A percentile compares a stretch with the other conserved stretches of the same genome.
Evolutionary conservation across 2,329 filamentous ascomycete species (phyloP).

Genomic region (Monilinia fructigena): DNA sequence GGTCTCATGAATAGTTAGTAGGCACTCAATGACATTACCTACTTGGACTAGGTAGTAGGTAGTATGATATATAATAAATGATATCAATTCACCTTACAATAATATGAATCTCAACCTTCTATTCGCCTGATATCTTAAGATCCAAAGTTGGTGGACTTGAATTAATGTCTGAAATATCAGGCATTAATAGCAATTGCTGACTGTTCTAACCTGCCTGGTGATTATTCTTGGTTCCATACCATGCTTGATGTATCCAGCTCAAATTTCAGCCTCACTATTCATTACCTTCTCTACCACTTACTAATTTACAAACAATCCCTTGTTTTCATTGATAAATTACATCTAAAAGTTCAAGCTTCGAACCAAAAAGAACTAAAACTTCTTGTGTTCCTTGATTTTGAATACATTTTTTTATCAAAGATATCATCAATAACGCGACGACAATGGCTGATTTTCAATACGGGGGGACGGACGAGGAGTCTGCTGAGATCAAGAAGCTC

Average conservation of each 20-base stretch:
- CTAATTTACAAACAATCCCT: constrained; percentile 14
- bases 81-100: too few species aligned
- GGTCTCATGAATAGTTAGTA: too few species aligned
- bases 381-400: background rate
- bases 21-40: too few species aligned
- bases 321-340: constrained; percentile 11
- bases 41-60: too few species aligned
- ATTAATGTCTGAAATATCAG: too few species aligned
- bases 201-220: background rate
- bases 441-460: constrained; percentile 72
- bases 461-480: constrained; percentile 76
- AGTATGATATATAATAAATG: too few species aligned
- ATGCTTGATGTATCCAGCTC: constrained; percentile 5
- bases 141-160: too few species aligned
- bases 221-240: background rate
- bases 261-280: constrained; percentile 17
- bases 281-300: background rate
- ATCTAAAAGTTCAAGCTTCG: background rate
- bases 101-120: background rate
- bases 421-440: constrained; percentile 16
- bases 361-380: background rate
- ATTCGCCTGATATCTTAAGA: too few species aligned
- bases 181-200: background rate
- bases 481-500: constrained; percentile 76
- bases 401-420: background rate